Conservation (phyloP, 495 filamentous ascomycete species). For the Jackrogersella minutella region DNA sequence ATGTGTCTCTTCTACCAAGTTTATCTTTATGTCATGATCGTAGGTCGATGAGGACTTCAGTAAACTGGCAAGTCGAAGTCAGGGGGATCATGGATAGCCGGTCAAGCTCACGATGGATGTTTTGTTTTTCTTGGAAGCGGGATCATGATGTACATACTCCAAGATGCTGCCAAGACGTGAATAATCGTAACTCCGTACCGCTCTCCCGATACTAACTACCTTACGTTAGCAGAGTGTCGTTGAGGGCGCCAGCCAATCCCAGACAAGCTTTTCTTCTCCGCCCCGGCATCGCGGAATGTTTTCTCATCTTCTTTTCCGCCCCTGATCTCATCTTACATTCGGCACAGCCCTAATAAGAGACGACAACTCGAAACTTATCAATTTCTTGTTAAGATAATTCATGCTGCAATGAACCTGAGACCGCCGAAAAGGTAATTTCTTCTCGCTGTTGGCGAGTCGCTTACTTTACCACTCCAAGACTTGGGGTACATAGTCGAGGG, state of each 20-base stretch:
- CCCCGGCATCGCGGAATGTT: constrained; percentile 34
- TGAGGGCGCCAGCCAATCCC: constrained; percentile 25
- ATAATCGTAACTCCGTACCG: constrained; percentile 36
- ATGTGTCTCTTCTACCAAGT: constrained; percentile 2
- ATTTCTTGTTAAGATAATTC: constrained; percentile 9
- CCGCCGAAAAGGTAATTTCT: not conserved
- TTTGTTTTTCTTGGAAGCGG: constrained; percentile 11
- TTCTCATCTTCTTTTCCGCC: constrained; percentile 32
- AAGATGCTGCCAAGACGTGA: constrained; percentile 34
- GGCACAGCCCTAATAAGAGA: not conserved
- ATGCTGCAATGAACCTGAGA: constrained; percentile 6
- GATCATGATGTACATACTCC: constrained; percentile 27
- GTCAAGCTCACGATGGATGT: constrained; percentile 22
- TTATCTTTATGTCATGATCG: constrained; percentile 23
- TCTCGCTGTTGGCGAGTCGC: constrained; percentile 19
- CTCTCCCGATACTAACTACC: constrained; percentile 39
- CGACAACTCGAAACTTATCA: constrained; percentile 16
- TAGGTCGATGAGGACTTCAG: not conserved
- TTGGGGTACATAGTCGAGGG: constrained; percentile 18
- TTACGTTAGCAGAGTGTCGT: constrained; percentile 29
- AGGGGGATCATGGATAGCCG: constrained; percentile 22
- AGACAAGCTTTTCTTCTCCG: constrained; percentile 21
- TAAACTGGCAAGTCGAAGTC: not conserved
- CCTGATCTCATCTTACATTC: constrained; percentile 26
- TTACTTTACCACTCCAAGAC: constrained; percentile 20